Evolutionary conservation across 257 asterid genomes (phyloP).

Genomic region (Solanum okadae): DNA sequence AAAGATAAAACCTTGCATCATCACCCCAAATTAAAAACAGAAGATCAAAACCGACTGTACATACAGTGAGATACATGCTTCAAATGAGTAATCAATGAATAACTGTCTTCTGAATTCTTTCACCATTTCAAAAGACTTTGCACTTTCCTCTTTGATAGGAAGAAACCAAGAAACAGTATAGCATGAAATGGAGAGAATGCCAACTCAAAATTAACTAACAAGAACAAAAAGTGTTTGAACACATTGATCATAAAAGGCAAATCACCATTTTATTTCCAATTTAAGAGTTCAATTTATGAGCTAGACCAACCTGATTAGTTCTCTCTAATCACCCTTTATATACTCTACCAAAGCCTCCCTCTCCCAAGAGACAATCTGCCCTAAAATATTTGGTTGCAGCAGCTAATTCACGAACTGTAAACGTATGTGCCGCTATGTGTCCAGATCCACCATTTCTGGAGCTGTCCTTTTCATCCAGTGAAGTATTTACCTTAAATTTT

Average conservation of each 20-base stretch:
- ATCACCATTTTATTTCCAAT: neutral
- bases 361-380: slow-evolving; percentile 84
- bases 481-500: slow-evolving; percentile 35
- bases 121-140: neutral
- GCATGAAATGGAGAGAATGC: neutral
- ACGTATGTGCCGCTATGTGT: slow-evolving; percentile 46
- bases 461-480: neutral
- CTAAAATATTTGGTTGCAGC: slow-evolving; percentile 79
- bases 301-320: slow-evolving; percentile 51
- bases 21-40: neutral
- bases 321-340: slow-evolving; percentile 69
- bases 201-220: neutral
- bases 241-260: neutral
- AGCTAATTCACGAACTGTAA: slow-evolving; percentile 88
- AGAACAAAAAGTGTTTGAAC: neutral
- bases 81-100: neutral
- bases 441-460: slow-evolving; percentile 52
- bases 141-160: neutral
- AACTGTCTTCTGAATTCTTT: neutral
- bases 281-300: neutral
- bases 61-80: neutral
- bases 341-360: slow-evolving; percentile 93
- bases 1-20: too few species aligned
- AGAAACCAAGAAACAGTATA: neutral
- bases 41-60: neutral